Evolutionary conservation across 2,329 filamentous ascomycete genomes (phyloP), one percentile per base, ranked within the genome.

Genomic region (Colletotrichum sp.): DNA sequence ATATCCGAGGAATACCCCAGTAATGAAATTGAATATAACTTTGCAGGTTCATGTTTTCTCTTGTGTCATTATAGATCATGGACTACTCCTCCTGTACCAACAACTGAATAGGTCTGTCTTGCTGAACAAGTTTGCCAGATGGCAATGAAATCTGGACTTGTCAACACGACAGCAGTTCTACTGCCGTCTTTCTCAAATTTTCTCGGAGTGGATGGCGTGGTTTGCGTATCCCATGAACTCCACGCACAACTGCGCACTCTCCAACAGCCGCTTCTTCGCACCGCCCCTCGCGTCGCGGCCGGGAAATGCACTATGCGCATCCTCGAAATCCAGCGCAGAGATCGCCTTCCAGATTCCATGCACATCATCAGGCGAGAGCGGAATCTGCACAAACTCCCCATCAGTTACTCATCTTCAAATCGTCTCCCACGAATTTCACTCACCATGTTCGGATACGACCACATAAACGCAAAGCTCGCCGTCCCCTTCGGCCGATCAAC

Each of bases 401-500:
- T 64, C 7, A 36, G 15, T 10, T 9, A 21, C 10, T 15, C 8
- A 1, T n/a, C 24, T 13, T 2, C 28, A 26, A 32, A 8, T 13
- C 15, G 21, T 3, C 6, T 7, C 8, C 18, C 32, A 16, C 5
- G 13, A 57, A 13, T 21, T 3, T 21, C 10, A 52, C 78, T 66
- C 39, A 78, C 78, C 76, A 77, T 67, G 10, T 78, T 77, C 32
- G 75, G 75, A 44, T 77, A 77, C 9, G 75, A 77, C 75, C 75
- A 77, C 75, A 77, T 77, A 13, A 77, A 77, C 2, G 71, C 13
- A 13, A 77, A 77, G 57, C 74, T 78, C n/a, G 70, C 66, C 18
- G 74, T 78, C 8, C 73, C 76, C 10, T 36, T 32, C 3, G 69
- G 76, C 21, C 76, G 69, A 39, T 76, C 76, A n/a, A 76, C 64